These are phyloP conservation scores for Rachicladosporium sp. DNA, from an alignment of 2,329 filamentous ascomycete species.

Conservation along the genomic window DNA sequence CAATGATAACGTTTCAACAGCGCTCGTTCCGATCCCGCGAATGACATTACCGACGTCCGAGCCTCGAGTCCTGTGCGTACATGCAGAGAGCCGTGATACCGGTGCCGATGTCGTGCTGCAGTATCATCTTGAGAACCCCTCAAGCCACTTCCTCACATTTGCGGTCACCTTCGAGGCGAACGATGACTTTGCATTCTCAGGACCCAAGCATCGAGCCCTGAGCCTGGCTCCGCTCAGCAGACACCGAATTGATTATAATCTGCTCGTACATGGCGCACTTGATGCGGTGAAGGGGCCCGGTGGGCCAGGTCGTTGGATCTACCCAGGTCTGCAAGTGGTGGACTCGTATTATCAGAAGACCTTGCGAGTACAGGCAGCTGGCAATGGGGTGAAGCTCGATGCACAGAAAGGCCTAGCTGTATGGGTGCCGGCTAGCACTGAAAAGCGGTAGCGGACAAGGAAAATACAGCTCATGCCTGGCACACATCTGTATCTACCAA, in stretches of 20 bases:
- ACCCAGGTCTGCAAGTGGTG: conserved; percentile 61
- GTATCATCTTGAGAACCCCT: conserved; percentile 83
- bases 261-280: conserved; percentile 47
- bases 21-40: conserved; percentile 63
- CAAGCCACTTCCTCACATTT: conserved; percentile 88
- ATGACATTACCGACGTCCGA: conserved; percentile 73
- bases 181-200: conserved; percentile 86
- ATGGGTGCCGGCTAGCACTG: conserved; percentile 20
- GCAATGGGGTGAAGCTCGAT: conserved; percentile 50
- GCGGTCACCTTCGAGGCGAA: conserved; percentile 83
- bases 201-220: conserved; percentile 66
- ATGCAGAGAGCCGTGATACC: conserved; percentile 21
- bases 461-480: neutral
- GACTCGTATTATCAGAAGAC: conserved; percentile 93
- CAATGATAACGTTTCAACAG: conserved; percentile 34
- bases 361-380: conserved; percentile 66
- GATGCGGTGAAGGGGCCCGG: conserved; percentile 6
- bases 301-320: conserved; percentile 50
- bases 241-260: conserved; percentile 57
- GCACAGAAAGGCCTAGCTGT: conserved; percentile 41
- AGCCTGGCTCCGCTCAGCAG: conserved; percentile 75
- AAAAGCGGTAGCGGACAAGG: neutral
- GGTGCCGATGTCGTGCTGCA: conserved; percentile 31
- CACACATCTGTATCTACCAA: too few relatives aligned
- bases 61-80: conserved; percentile 59